phyloP scores from a whole-genome alignment of 305 asterid species.

The Stenogyne calaminthoides region DNA sequence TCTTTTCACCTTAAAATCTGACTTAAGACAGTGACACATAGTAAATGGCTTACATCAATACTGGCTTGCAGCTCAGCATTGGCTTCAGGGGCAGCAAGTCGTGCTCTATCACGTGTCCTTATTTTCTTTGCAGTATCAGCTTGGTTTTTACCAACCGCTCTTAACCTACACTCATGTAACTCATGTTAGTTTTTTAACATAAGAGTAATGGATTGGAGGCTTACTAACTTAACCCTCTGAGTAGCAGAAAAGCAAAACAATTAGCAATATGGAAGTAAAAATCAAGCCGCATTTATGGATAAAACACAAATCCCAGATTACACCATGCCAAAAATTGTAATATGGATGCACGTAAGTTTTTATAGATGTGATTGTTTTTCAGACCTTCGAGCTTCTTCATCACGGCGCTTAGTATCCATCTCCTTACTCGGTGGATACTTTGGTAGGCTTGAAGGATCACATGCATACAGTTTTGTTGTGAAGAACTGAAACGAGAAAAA shows the following conservation, averaged over 20 bases:
- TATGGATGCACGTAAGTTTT: neutral
- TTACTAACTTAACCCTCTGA: neutral
- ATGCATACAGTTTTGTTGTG: constrained; percentile 69
- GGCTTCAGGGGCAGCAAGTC: constrained; percentile 89
- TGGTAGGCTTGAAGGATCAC: constrained; percentile 90
- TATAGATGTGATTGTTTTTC: neutral
- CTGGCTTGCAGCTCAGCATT: constrained; percentile 87
- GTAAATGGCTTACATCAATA: constrained; percentile 61
- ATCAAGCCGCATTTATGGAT: neutral
- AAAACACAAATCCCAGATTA: neutral
- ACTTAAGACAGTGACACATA: neutral
- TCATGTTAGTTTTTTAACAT: constrained; percentile 7
- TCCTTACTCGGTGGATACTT: constrained; percentile 96
- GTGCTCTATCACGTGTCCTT: constrained; percentile 64
- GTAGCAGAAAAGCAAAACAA: neutral
- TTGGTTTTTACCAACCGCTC: constrained; percentile 76
- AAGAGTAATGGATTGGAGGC: neutral
- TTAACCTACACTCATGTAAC: constrained; percentile 44
- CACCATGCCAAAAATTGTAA: neutral
- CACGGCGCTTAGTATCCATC: constrained; percentile 90
- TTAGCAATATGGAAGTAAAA: neutral
- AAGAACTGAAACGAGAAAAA: constrained; percentile 61
- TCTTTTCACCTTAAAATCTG: neutral
- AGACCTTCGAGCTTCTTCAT: constrained; percentile 93
- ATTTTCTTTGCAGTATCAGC: constrained; percentile 57